Base-by-base conservation (phyloP, 208 protist genomes). In the Vickermania spadyakhi region DNA sequence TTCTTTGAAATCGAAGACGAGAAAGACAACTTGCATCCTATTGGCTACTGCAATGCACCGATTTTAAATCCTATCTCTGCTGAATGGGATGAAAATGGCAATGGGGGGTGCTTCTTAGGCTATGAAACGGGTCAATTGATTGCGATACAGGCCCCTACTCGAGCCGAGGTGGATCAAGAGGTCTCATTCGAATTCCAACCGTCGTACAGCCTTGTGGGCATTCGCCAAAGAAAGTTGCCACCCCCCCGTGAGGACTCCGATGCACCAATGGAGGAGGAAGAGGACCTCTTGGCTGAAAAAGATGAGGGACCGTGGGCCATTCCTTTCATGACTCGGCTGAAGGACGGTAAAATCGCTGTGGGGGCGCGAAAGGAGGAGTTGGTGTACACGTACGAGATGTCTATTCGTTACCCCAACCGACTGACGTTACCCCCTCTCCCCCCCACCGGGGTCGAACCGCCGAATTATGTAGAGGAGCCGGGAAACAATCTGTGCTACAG, bases 381-480 rank as follows among this genome's bases (percentile, higher is more conserved):
- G 0, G 61, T 84, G 13, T 96, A 95, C 64, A 31, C 60, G 5
- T 96, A 95, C 71, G 31, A 42, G 3, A 62, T 65, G 13, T 52
- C 41, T 27, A 68, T 92, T 1, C 86, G 88, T 31, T 95, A 95
- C 64, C 62, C 73, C 1, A 73, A 70, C 22, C 58, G 25, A 22
- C 70, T 79, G 4, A 62, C 56, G 7, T 75, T 91, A 52, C 89
- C 89, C 0, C 85, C 85, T 26, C 75, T 95, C 2, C 89, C 89
- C n/a, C 68, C 85, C 2, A 93, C 89, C 3, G 89, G 89, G 3
- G 72, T 92, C 41, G 87, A 92, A 62, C 85, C 86, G 18, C 79
- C 79, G 1, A 64, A 88, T 63, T 91, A 90, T 62, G 86, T 94
- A 7, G 91, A 96, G 72, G 91, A 96, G 31, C 91, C 91, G 21